A percentile compares a stretch with the other conserved stretches of the same genome.
Conservation (phyloP, 179 eudicot species). For the Beta corolliflora region DNA sequence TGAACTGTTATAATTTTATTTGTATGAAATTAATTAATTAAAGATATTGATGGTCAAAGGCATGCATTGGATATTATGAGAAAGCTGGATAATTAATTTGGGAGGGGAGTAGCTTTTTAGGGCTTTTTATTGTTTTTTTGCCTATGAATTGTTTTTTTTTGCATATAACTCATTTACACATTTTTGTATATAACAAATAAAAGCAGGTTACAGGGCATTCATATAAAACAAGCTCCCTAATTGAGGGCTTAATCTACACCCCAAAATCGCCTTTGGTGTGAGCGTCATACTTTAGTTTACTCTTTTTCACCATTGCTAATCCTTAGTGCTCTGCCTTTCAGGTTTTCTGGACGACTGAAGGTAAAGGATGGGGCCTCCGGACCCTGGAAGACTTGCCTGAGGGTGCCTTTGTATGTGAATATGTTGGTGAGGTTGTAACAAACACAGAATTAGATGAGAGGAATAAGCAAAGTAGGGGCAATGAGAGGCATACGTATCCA, state of each 20-base stretch:
- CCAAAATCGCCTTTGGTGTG: background rate
- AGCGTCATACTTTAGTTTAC: background rate
- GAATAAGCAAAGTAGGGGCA: conserved; percentile 39
- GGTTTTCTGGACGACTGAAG: conserved; percentile 45
- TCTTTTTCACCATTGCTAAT: background rate
- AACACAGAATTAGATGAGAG: conserved; percentile 69
- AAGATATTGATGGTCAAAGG: too few species aligned
- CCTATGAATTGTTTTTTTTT: too few species aligned
- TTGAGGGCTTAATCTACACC: background rate
- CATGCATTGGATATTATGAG: too few species aligned
- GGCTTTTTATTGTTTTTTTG: too few species aligned
- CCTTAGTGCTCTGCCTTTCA: conserved; percentile 20
- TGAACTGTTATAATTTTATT: too few species aligned
- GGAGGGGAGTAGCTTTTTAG: too few species aligned
- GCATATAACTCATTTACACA: too few species aligned
- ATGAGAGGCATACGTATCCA: conserved; percentile 68
- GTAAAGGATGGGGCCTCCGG: conserved; percentile 55
- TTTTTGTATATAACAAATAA: too few species aligned
- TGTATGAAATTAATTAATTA: too few species aligned
- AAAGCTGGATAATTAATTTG: too few species aligned
- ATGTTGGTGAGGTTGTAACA: conserved; percentile 88
- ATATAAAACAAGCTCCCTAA: background rate
- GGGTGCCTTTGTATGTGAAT: conserved; percentile 85
- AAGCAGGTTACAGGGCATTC: too few species aligned
- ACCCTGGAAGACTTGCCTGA: conserved; percentile 44